Base-by-base conservation (phyloP, 345 rosid genomes). In the Aquilaria malaccensis region DNA sequence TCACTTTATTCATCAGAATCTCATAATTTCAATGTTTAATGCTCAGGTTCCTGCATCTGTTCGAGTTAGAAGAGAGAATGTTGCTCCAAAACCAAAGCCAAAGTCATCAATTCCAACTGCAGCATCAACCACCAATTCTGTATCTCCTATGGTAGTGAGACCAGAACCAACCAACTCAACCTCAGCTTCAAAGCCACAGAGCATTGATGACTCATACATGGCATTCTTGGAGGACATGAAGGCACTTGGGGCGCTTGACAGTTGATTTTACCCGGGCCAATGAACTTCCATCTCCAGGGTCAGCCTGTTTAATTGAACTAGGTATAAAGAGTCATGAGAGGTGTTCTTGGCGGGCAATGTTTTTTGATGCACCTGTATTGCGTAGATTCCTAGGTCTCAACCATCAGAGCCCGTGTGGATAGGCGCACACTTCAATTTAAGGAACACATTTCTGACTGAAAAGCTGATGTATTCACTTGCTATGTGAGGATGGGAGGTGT, bases 161-260 rank as follows among this genome's bases (percentile, higher is more conserved):
- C 83, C 77, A 56, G 95, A 79, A 66, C 33, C 82, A 33, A 45
- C 65, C 29, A 76, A 63, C 62, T 41, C 72, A 52, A 68, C 85
- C 9, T 59, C 83, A 51, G 81, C 82, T 11, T 75, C 89, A 11
- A 94, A 83, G 78, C 52, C 79, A 50, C 81, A 69, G 73, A 88
- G 96, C 77, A 85, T 90, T 48, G 97, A 94, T 61, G 97, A 94
- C 70, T 88, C 97, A 0, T 94, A 94, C 66, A 62, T 52, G 31
- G 93, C 97, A 57, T 94, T 90, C 77, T 69, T 94, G 63, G 99
- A 90, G 63, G 99, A 94, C 80, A 94, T 94, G 99, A 90, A 94
- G 78, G 97, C 97, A 31, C 95, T 94, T 5, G 99, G 99, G 45
- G 99, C 97, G 0, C 95, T 94, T 61, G 99, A 94, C 68, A 64